Conservation (phyloP, 805 yeast genomes). For the Lipomyces yamanashiensis region DNA sequence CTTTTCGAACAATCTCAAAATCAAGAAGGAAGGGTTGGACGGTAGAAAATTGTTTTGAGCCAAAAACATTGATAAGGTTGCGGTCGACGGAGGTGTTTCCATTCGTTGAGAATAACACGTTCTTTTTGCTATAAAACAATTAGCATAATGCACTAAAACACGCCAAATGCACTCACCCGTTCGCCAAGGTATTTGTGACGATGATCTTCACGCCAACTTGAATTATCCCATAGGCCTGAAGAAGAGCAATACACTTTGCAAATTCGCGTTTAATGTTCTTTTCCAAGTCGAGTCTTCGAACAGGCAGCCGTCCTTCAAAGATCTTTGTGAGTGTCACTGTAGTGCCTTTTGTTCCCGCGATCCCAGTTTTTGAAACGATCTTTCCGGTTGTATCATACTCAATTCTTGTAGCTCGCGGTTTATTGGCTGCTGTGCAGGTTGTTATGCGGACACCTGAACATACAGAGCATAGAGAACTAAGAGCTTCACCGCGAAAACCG, state of each 20-base stretch:
- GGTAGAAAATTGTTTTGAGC: conserved; percentile 65
- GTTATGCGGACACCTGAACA: conserved; percentile 52
- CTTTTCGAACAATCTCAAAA: conserved; percentile 12
- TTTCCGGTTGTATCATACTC: conserved; percentile 62
- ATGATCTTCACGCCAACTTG: conserved; percentile 61
- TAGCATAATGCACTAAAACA: not conserved
- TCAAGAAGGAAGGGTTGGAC: conserved; percentile 55
- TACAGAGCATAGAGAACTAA: conserved; percentile 58
- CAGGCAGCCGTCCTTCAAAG: conserved; percentile 71
- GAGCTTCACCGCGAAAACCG: conserved; percentile 79
- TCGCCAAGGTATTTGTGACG: conserved; percentile 55
- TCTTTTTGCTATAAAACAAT: conserved; percentile 47
- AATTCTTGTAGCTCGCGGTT: conserved; percentile 64
- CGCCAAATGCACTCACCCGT: conserved; percentile 3
- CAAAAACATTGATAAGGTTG: conserved; percentile 71
- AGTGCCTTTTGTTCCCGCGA: conserved; percentile 73
- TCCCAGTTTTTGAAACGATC: conserved; percentile 46
- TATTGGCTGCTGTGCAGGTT: conserved; percentile 50
- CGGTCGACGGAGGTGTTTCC: conserved; percentile 55
- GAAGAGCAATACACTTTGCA: conserved; percentile 61
- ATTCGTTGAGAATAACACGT: conserved; percentile 61
- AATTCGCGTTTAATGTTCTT: conserved; percentile 74
- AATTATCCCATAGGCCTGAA: conserved; percentile 73
- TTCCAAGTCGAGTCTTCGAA: conserved; percentile 72
- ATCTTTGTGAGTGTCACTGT: conserved; percentile 60